These are phyloP conservation scores for Rhododendron kiyosumense DNA, from an alignment of 148 eudicot genomes.

Conservation along the genomic window DNA sequence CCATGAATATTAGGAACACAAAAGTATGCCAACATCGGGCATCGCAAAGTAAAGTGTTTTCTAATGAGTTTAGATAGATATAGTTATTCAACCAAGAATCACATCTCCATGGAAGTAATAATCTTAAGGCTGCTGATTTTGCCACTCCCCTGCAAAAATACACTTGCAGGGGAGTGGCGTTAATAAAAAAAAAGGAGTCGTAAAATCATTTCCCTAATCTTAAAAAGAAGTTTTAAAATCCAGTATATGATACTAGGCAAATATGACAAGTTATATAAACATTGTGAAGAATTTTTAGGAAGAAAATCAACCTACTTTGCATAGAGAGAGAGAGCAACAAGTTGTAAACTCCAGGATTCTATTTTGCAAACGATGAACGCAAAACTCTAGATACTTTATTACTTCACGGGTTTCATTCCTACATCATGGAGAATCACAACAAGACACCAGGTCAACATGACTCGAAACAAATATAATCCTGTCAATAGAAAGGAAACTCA, in stretches of 20 bases:
- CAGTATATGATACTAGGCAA: background rate
- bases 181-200: too few species aligned
- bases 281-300: background rate
- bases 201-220: background rate
- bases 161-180: too few species aligned
- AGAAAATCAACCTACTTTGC: conserved; percentile 71
- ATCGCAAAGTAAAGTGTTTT: background rate
- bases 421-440: conserved; percentile 16
- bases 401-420: conserved; percentile 99
- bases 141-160: too few species aligned
- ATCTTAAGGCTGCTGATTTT: background rate
- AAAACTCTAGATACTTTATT: conserved; percentile 85
- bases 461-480: background rate
- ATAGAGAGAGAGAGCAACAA: conserved; percentile 80
- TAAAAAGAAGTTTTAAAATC: background rate
- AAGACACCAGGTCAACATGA: background rate
- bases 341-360: conserved; percentile 96
- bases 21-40: background rate
- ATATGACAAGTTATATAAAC: background rate
- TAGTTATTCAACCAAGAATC: background rate
- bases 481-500: background rate
- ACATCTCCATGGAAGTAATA: background rate
- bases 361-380: conserved; percentile 81
- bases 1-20: background rate
- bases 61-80: background rate